phyloP scores from a whole-genome alignment of 768 basidiomycete genomes.

The Gelatoporia subvermispora region DNA sequence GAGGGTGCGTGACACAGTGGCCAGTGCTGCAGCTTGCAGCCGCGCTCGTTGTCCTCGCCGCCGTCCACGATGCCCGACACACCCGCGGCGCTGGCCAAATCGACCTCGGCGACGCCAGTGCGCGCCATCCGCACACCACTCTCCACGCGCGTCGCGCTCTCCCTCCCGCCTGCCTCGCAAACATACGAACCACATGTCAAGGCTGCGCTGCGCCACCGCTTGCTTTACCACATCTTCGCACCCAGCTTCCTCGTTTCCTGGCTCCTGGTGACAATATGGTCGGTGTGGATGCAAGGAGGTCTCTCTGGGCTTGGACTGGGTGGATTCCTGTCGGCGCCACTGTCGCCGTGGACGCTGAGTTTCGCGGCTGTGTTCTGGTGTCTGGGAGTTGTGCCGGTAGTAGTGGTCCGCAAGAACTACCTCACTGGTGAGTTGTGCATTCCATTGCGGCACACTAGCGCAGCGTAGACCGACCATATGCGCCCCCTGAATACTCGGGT shows the following conservation, averaged over 20 bases:
- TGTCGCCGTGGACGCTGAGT: slow-evolving; percentile 33
- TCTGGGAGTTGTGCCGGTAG: slow-evolving; percentile 48
- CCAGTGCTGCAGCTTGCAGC: no score
- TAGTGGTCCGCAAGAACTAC: slow-evolving; percentile 53
- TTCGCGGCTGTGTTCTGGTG: slow-evolving; percentile 43
- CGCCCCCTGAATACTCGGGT: not conserved
- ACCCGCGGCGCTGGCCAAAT: no score
- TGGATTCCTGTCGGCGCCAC: slow-evolving; percentile 36
- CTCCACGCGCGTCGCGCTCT: slow-evolving; percentile 44
- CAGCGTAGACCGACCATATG: no score
- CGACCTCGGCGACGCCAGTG: slow-evolving; percentile 29
- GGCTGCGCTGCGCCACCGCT: slow-evolving; percentile 54
- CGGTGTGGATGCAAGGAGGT: slow-evolving; percentile 41
- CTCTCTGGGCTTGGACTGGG: slow-evolving; percentile 26
- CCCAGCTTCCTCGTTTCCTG: slow-evolving; percentile 36
- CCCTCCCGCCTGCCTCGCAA: slow-evolving; percentile 52
- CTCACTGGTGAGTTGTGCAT: slow-evolving; percentile 52
- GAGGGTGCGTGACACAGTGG: no score
- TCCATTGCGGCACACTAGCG: no score
- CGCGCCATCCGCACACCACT: slow-evolving; percentile 36
- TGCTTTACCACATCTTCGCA: slow-evolving; percentile 49
- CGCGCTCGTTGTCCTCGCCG: no score
- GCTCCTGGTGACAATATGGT: slow-evolving; percentile 35
- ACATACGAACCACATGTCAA: slow-evolving; percentile 66
- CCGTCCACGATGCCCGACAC: no score